Evolutionary conservation across 257 asterid genomes (phyloP), one percentile per base, ranked within the genome.

Genomic region (Nyctanthes arbortristis): DNA sequence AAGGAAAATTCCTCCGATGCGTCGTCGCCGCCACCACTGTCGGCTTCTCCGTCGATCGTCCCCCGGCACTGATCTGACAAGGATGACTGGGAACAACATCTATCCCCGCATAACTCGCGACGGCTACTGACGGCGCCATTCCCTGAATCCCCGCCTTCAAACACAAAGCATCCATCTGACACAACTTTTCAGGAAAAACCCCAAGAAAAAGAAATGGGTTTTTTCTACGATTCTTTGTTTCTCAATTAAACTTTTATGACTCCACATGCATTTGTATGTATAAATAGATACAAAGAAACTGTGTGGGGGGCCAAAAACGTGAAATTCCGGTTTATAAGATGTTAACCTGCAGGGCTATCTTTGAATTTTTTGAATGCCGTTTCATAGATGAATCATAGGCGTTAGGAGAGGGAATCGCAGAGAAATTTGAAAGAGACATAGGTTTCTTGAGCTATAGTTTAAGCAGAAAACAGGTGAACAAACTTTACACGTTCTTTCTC

Each of bases 121-220:
- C 81, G 13, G 86, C 68, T 75, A 84, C 80, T 76, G 93, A 88
- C 68, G 89, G 62, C 39, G 86, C 63, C 74, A 87, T 66, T 5
- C 84, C 81, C 9, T 80, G 96, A 73, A 90, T 75, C 78, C 92
- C 97, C 2, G 89, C 87, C 68, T 88, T 91, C 27, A 91, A 76
- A 76, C 89, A 89, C 73, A 91, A 52, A 76, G 84, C 79, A 79
- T 94, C 97, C 99, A 94, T 94, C 13, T 16, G 20, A 25, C 32
- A 37, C 5, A 24, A 22, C 25, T 49, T 49, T 49, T 28, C 13
- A 7, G 3, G 0, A 16, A 4, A 18, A 20, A 25, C 20, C 20
- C 57, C 13, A 7, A 7, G 0, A 16, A 4, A 18, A 20, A 25
- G 4, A 49, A 18, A 49, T 2, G 3, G 29, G 25, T 20, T 18